Evolutionary conservation across 345 rosid genomes (phyloP).

Genomic region (Murraya koenigii): DNA sequence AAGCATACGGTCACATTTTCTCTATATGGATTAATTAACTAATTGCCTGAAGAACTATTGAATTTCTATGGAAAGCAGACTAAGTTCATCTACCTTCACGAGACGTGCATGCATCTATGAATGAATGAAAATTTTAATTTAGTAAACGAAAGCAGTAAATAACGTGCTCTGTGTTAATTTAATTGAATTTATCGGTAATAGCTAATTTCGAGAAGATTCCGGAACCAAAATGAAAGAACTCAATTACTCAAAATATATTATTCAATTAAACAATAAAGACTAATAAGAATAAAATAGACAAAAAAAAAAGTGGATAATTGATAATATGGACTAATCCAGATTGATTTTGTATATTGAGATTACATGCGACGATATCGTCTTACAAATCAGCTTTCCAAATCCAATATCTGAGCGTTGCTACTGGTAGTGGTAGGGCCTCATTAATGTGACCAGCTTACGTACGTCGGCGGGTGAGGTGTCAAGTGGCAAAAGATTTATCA

Average conservation of each 20-base stretch:
- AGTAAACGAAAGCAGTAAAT: too few species aligned
- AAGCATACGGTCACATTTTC: too few species aligned
- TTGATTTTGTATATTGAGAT: constrained; percentile 16
- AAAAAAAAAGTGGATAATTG: too few species aligned
- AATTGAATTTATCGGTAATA: too few species aligned
- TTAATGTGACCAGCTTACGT: background rate
- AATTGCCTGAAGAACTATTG: too few species aligned
- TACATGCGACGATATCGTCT: background rate
- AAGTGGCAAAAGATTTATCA: background rate
- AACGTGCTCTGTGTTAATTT: background rate
- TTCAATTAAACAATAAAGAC: too few species aligned
- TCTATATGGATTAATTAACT: too few species aligned
- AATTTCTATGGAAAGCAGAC: background rate
- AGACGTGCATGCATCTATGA: background rate
- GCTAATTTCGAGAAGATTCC: too few species aligned
- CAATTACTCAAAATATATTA: too few species aligned
- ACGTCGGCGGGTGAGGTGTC: background rate
- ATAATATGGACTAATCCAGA: background rate
- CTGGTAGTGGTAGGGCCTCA: constrained; percentile 23
- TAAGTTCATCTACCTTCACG: background rate
- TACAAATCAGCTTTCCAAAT: background rate
- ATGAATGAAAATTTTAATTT: too few species aligned
- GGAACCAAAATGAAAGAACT: too few species aligned
- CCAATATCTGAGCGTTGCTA: background rate
- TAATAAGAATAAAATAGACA: too few species aligned